A percentile compares a stretch with the other conserved stretches of the same genome.
These are phyloP conservation scores for Populus nigra DNA, from an alignment of 345 rosid genomes.

Conservation along the genomic window DNA sequence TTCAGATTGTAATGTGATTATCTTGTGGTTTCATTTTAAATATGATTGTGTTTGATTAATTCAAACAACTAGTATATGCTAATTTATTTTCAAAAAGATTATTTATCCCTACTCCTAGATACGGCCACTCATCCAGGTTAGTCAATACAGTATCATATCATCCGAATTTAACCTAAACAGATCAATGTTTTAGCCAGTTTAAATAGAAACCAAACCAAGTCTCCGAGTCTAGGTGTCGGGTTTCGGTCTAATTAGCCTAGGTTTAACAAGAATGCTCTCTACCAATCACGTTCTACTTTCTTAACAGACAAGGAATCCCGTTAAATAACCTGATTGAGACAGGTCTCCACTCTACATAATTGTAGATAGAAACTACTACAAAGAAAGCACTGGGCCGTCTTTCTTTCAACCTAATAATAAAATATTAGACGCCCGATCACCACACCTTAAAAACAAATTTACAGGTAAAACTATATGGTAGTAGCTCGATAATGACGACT, in stretches of 20 bases:
- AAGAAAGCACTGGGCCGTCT: background rate
- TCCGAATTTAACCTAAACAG: no score
- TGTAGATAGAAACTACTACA: background rate
- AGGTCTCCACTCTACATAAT: background rate
- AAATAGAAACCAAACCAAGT: background rate
- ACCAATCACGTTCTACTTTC: background rate
- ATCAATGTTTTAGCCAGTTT: background rate
- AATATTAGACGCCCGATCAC: background rate
- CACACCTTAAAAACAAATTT: background rate
- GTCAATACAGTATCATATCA: no score
- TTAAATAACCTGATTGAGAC: background rate
- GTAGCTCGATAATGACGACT: background rate
- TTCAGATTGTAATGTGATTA: no score
- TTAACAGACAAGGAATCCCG: background rate
- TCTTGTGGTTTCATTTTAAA: no score
- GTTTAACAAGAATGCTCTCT: background rate
- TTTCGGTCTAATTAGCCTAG: background rate
- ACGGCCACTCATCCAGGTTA: no score
- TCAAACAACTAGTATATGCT: no score
- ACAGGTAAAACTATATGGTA: background rate
- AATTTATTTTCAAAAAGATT: no score
- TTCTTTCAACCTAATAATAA: background rate
- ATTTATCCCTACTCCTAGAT: no score
- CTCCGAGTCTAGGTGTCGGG: background rate
- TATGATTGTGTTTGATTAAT: no score